phyloP scores from a whole-genome alignment of 1,139 yeast species.

The Meyerozyma elateridarum region DNA sequence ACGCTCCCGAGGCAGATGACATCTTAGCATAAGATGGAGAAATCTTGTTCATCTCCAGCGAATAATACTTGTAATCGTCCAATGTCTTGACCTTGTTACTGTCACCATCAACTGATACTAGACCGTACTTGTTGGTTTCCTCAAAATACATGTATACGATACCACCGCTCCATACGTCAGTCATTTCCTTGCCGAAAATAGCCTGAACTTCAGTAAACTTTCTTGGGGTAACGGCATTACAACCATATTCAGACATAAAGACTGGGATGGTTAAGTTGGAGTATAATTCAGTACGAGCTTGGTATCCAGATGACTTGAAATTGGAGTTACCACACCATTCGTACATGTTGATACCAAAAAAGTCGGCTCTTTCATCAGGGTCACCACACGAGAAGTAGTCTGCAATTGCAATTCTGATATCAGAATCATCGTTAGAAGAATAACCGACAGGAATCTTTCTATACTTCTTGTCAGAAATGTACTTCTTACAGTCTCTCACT shows the following conservation, averaged over 20 bases:
- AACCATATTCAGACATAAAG: constrained; percentile 89
- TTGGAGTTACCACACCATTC: constrained; percentile 85
- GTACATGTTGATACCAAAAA: constrained; percentile 87
- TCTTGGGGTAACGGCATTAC: constrained; percentile 70
- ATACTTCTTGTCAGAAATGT: constrained; percentile 58
- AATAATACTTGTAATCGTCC: constrained; percentile 12
- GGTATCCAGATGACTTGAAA: constrained; percentile 70
- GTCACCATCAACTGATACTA: constrained; percentile 23
- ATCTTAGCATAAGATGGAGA: constrained; percentile 32
- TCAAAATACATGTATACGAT: constrained; percentile 38
- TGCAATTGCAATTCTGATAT: constrained; percentile 69
- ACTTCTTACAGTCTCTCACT: constrained; percentile 83
- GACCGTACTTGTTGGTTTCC: constrained; percentile 31
- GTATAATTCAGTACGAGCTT: constrained; percentile 54
- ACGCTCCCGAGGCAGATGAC: constrained; percentile 19
- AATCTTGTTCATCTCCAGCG: constrained; percentile 11
- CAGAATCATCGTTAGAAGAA: constrained; percentile 82
- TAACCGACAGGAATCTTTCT: constrained; percentile 88
- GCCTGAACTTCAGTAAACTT: constrained; percentile 62
- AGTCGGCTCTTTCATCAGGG: constrained; percentile 69
- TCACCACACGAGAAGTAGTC: constrained; percentile 77
- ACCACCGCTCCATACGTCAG: constrained; percentile 42
- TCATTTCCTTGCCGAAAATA: constrained; percentile 35
- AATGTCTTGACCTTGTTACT: constrained; percentile 12
- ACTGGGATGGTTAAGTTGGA: constrained; percentile 69